phyloP scores from a whole-genome alignment of 768 basidiomycete genomes.

The Gymnopilus dilepis region DNA sequence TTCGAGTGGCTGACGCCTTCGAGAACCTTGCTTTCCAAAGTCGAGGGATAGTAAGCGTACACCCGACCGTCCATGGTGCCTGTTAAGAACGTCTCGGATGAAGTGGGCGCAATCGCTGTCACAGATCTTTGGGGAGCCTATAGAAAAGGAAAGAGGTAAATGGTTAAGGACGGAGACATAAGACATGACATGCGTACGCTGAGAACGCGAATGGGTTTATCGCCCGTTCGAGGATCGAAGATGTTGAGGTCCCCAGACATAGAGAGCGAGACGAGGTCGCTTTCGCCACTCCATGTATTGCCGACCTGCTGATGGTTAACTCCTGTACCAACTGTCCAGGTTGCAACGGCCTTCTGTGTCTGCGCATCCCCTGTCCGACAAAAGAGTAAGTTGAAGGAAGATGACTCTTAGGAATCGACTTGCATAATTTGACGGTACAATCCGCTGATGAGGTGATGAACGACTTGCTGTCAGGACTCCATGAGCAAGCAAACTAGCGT shows the following conservation, averaged over 20 bases:
- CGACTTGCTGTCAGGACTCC: constrained; percentile 76
- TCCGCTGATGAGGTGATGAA: constrained; percentile 88
- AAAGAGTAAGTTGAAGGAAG: neutral
- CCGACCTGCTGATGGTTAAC: constrained; percentile 86
- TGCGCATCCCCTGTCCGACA: constrained; percentile 77
- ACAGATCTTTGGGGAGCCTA: constrained; percentile 86
- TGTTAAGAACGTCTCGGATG: constrained; percentile 70
- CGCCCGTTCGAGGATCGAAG: constrained; percentile 74
- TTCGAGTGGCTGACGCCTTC: constrained; percentile 73
- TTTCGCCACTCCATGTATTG: constrained; percentile 78
- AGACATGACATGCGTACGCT: constrained; percentile 46
- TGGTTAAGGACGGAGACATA: neutral
- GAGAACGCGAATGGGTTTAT: constrained; percentile 64
- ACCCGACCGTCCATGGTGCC: constrained; percentile 84
- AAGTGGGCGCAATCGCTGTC: constrained; percentile 58
- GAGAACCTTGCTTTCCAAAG: constrained; percentile 51
- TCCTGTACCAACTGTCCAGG: constrained; percentile 78
- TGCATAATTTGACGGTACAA: constrained; percentile 87
- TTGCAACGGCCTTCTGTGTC: constrained; percentile 64
- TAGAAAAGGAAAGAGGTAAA: neutral
- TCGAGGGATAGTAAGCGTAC: constrained; percentile 60
- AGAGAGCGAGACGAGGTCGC: constrained; percentile 81
- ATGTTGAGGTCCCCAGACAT: constrained; percentile 82
- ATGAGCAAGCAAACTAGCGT: constrained; percentile 74
- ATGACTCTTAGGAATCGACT: constrained; percentile 26